Percentiles rank a stretch among this genome's conserved stretches.
Conservation (phyloP, 2,329 filamentous ascomycete species). For the Plenodomus lindquistii region DNA sequence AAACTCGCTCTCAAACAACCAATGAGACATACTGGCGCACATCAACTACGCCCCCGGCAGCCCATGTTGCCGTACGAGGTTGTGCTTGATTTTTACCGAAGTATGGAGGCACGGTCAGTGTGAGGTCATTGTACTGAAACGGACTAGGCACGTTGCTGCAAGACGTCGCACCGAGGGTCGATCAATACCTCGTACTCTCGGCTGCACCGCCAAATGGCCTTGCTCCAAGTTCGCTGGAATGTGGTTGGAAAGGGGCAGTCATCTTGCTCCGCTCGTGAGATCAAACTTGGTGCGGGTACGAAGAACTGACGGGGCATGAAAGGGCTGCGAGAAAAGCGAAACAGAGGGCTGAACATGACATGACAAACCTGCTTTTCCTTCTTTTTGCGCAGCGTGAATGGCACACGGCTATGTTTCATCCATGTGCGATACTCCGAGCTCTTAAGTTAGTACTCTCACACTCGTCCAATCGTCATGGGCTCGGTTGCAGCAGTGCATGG, state of each 20-base stretch:
- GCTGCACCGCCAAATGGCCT: not conserved
- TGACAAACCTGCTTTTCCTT: too few species aligned
- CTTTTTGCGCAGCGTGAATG: too few species aligned
- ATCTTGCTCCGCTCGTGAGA: too few species aligned
- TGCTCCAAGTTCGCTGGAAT: not conserved
- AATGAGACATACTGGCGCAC: conserved; percentile 1
- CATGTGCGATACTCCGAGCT: not conserved
- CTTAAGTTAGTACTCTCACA: not conserved
- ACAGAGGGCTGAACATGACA: too few species aligned
- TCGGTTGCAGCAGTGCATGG: not conserved
- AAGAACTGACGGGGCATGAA: not conserved
- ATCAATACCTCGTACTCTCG: conserved; percentile 1
- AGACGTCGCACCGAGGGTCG: not conserved
- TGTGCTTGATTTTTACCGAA: not conserved
- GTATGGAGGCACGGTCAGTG: not conserved
- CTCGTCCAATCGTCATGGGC: not conserved
- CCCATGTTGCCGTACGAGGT: not conserved
- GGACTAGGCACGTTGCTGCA: not conserved
- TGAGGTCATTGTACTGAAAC: not conserved
- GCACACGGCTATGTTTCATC: not conserved
- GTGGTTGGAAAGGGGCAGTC: too few species aligned
- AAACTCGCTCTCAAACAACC: not conserved
- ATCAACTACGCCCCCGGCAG: not conserved
- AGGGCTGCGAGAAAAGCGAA: not conserved
- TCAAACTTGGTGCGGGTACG: not conserved